phyloP scores from a whole-genome alignment of 2,329 filamentous ascomycete species.

The Chaetomium sp. region DNA sequence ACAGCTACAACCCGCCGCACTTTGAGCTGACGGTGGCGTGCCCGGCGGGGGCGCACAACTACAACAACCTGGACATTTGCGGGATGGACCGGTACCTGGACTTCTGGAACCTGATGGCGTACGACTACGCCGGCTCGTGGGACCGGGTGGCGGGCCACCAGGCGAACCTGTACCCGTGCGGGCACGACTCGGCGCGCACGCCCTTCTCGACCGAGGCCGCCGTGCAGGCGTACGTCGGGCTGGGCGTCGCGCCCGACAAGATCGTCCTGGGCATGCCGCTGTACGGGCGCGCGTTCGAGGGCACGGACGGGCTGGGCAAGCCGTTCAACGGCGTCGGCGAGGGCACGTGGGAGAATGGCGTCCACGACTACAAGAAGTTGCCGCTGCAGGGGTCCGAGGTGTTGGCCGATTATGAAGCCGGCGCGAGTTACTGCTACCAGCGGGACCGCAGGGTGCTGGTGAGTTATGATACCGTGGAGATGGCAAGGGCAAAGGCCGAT shows the following conservation, averaged over 20 bases:
- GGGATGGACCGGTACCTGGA: conserved; percentile 68
- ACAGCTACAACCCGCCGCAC: conserved; percentile 47
- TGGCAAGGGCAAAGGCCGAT: conserved; percentile 69
- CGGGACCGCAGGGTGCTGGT: conserved; percentile 65
- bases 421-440: conserved; percentile 80
- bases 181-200: conserved; percentile 62
- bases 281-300: conserved; percentile 83
- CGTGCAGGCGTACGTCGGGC: conserved; percentile 67
- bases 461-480: conserved; percentile 72
- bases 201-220: conserved; percentile 77
- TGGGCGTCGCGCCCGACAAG: conserved; percentile 68
- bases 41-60: conserved; percentile 64
- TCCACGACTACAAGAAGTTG: conserved; percentile 87
- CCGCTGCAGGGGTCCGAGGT: conserved; percentile 69
- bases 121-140: conserved; percentile 87
- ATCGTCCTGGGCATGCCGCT: conserved; percentile 90
- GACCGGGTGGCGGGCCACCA: conserved; percentile 72
- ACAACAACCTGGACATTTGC: conserved; percentile 61
- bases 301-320: conserved; percentile 73
- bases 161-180: conserved; percentile 71
- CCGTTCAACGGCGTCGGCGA: conserved; percentile 72
- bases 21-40: conserved; percentile 68
- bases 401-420: conserved; percentile 61
- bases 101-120: conserved; percentile 85
- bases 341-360: conserved; percentile 81